A percentile compares a stretch with the other conserved stretches of the same genome.
Conservation (phyloP, 768 basidiomycete species). For the Tricholomella constricta region DNA sequence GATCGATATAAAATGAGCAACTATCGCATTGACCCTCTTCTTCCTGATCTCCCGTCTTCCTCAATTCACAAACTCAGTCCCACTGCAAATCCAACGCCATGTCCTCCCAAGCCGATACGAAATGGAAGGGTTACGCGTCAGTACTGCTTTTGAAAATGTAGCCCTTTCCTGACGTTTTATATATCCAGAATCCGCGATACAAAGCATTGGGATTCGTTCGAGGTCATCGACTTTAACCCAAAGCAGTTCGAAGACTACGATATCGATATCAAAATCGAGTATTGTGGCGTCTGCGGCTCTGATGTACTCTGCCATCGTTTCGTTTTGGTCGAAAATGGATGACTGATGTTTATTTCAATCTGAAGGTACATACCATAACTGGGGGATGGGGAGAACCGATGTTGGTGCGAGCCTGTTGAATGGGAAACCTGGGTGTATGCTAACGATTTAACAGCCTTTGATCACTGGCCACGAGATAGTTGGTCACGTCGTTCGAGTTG, state of each 20-base stretch:
- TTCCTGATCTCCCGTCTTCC: too few relatives aligned
- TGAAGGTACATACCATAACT: constrained; percentile 39
- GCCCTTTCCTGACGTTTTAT: not conserved
- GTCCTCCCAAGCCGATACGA: not conserved
- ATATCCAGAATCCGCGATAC: constrained; percentile 33
- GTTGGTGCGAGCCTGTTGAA: constrained; percentile 21
- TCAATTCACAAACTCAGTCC: too few relatives aligned
- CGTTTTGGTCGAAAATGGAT: too few relatives aligned
- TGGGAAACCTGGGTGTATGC: not conserved
- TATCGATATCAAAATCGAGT: constrained; percentile 55
- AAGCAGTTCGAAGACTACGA: constrained; percentile 55
- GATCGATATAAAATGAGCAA: too few relatives aligned
- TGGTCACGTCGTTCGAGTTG: constrained; percentile 53
- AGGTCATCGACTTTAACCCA: constrained; percentile 50
- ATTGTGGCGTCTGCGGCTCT: constrained; percentile 53
- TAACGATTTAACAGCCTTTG: constrained; percentile 25
- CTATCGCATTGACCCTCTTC: too few relatives aligned
- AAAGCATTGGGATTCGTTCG: constrained; percentile 40
- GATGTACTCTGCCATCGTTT: too few relatives aligned
- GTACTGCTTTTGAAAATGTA: not conserved
- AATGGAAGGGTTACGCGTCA: constrained; percentile 18
- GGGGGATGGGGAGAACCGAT: constrained; percentile 38
- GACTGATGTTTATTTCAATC: too few relatives aligned
- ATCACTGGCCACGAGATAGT: constrained; percentile 58
- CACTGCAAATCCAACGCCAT: constrained; percentile 2